These are phyloP conservation scores for Lachancea waltii DNA, from an alignment of 805 yeast species.

Conservation along the genomic window DNA sequence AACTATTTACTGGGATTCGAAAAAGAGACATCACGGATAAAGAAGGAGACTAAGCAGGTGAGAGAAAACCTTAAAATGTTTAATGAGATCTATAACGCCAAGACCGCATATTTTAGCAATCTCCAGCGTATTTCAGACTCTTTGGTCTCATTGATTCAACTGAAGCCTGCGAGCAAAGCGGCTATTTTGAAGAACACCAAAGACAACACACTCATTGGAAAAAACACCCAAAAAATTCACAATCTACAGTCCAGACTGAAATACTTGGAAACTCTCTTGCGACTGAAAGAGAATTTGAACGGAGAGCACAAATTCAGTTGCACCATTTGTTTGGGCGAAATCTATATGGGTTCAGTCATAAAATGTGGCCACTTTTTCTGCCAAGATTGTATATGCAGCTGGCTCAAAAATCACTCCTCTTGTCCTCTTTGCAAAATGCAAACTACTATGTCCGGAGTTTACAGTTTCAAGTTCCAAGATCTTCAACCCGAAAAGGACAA, in stretches of 20 bases:
- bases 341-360: conserved; percentile 71
- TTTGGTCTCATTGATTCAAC: conserved; percentile 45
- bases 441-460: conserved; percentile 47
- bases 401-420: conserved; percentile 51
- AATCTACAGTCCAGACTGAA: conserved; percentile 38
- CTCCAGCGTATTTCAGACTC: conserved; percentile 83
- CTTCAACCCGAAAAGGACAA: conserved; percentile 9
- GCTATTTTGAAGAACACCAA: conserved; percentile 19
- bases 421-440: conserved; percentile 81
- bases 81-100: conserved; percentile 67
- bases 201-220: conserved; percentile 18
- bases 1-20: conserved; percentile 23
- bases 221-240: conserved; percentile 21
- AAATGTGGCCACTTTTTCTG: conserved; percentile 93
- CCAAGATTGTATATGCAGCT: conserved; percentile 65
- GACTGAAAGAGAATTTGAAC: conserved; percentile 21
- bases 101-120: conserved; percentile 75
- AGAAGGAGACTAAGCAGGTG: conserved; percentile 21
- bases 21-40: conserved; percentile 15
- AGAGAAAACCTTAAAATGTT: conserved; percentile 44
- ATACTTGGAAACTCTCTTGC: conserved; percentile 42
- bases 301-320: conserved; percentile 43
- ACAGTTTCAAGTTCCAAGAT: conserved; percentile 52
- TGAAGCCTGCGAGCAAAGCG: conserved; percentile 16
- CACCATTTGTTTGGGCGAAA: conserved; percentile 68